phyloP scores from a whole-genome alignment of 2,329 filamentous ascomycete species.

The Fusarium algeriense region DNA sequence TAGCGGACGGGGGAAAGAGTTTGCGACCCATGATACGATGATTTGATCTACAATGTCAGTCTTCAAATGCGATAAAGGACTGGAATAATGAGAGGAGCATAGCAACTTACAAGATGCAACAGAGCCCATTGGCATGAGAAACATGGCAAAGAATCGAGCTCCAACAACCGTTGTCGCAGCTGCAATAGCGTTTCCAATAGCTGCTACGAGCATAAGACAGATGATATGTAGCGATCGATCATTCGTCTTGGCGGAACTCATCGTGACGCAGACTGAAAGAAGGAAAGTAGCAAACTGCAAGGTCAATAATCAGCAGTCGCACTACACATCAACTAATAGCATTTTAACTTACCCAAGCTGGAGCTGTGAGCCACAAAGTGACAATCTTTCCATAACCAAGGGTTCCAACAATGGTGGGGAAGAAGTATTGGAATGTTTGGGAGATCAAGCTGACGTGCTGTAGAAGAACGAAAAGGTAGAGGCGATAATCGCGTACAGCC shows the following conservation, averaged over 20 bases:
- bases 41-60: constrained; percentile 56
- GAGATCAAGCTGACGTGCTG: constrained; percentile 65
- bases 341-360: constrained; percentile 63
- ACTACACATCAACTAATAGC: rapidly evolving
- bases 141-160: constrained; percentile 72
- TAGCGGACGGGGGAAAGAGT: constrained; percentile 77
- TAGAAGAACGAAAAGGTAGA: constrained; percentile 67
- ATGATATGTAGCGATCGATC: constrained; percentile 71
- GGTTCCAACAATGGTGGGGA: constrained; percentile 72
- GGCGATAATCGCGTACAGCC: constrained; percentile 61
- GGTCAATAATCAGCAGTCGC: neutral
- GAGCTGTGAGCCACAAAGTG: constrained; percentile 69
- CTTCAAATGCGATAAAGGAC: rapidly evolving
- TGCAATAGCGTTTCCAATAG: constrained; percentile 67
- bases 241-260: constrained; percentile 64
- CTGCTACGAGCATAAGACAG: constrained; percentile 63
- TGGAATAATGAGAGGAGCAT: rapidly evolving
- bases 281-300: constrained; percentile 62
- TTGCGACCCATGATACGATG: constrained; percentile 76
- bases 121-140: constrained; percentile 69
- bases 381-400: constrained; percentile 67
- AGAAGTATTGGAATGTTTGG: constrained; percentile 74
- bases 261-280: constrained; percentile 66
- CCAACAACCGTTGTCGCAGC: constrained; percentile 63
- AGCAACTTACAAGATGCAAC: constrained; percentile 57